These are phyloP conservation scores for Warburgia ugandensis DNA, from an alignment of 164 flowering plant species.

Conservation along the genomic window DNA sequence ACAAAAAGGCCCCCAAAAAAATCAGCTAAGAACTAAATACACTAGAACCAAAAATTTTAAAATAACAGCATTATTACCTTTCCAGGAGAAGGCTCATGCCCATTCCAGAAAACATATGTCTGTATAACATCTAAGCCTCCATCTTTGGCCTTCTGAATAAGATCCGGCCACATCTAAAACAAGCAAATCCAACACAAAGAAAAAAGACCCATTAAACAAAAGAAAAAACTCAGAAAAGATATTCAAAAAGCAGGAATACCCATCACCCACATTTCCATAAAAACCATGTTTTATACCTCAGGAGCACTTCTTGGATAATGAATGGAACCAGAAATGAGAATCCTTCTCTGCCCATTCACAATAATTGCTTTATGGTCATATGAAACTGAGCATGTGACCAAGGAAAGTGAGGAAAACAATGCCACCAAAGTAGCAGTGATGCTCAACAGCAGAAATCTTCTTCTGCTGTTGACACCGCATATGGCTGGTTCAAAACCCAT, in stretches of 20 bases:
- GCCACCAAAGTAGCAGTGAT: background rate
- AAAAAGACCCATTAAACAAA: background rate
- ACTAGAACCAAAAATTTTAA: background rate
- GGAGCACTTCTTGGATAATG: conserved; percentile 95
- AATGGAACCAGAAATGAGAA: conserved; percentile 84
- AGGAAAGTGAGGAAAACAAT: conserved; percentile 11
- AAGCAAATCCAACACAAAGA: conserved; percentile 3
- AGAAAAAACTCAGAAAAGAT: background rate
- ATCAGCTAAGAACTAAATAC: conserved; percentile 2
- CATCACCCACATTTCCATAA: conserved; percentile 14
- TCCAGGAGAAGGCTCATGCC: conserved; percentile 78
- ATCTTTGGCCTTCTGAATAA: conserved; percentile 71
- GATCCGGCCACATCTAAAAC: conserved; percentile 82
- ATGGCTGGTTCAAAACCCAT: conserved; percentile 1
- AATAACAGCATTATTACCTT: conserved; percentile 27
- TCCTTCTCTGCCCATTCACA: conserved; percentile 60
- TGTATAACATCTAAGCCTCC: conserved; percentile 83
- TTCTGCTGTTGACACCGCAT: conserved; percentile 1
- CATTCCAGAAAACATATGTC: conserved; percentile 85
- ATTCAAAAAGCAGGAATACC: conserved; percentile 13
- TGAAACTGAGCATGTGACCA: conserved; percentile 47
- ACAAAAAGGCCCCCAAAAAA: conserved; percentile 7
- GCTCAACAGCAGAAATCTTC: conserved; percentile 1
- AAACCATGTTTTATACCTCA: conserved; percentile 37
- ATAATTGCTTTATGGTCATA: conserved; percentile 64